A percentile compares a stretch with the other conserved stretches of the same genome.
These are phyloP conservation scores for Pelargonium nanum DNA, from an alignment of 345 rosid species.

Conservation along the genomic window DNA sequence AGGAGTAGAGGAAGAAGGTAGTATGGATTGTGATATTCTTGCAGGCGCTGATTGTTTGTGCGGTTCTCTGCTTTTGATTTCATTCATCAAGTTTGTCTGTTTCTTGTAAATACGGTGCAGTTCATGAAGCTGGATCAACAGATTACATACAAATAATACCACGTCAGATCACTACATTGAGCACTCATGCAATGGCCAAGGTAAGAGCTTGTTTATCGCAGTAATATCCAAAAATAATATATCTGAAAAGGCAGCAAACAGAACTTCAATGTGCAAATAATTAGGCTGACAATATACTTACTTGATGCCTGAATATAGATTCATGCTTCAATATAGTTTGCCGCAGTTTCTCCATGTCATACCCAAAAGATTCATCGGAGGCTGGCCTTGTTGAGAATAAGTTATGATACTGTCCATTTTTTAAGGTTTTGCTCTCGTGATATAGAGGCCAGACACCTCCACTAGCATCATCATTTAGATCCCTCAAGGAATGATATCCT, in stretches of 20 bases:
- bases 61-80: conserved; percentile 38
- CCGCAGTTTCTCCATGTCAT: conserved; percentile 45
- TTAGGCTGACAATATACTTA: conserved; percentile 12
- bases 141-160: conserved; percentile 1
- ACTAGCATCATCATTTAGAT: conserved; percentile 36
- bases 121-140: conserved; percentile 40
- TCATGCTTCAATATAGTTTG: conserved; percentile 67
- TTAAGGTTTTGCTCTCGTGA: conserved; percentile 25
- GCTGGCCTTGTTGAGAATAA: conserved; percentile 24
- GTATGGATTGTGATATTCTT: conserved; percentile 22
- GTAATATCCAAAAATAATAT: too few species aligned
- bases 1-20: too few species aligned
- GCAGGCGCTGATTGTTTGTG: conserved; percentile 14
- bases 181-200: conserved; percentile 1
- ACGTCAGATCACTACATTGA: conserved; percentile 9
- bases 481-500: conserved; percentile 41
- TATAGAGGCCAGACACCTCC: conserved; percentile 33
- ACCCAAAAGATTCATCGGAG: conserved; percentile 14
- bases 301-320: conserved; percentile 63
- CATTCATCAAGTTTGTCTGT: conserved; percentile 71
- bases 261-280: neutral
- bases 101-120: conserved; percentile 64
- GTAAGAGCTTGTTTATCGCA: too few species aligned
- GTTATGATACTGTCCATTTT: conserved; percentile 24
- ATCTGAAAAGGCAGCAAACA: neutral